Percentiles rank a stretch among this genome's conserved stretches.
These are phyloP conservation scores for Pseudopithomyces maydicus DNA, from an alignment of 2,329 filamentous ascomycete genomes.

Conservation along the genomic window DNA sequence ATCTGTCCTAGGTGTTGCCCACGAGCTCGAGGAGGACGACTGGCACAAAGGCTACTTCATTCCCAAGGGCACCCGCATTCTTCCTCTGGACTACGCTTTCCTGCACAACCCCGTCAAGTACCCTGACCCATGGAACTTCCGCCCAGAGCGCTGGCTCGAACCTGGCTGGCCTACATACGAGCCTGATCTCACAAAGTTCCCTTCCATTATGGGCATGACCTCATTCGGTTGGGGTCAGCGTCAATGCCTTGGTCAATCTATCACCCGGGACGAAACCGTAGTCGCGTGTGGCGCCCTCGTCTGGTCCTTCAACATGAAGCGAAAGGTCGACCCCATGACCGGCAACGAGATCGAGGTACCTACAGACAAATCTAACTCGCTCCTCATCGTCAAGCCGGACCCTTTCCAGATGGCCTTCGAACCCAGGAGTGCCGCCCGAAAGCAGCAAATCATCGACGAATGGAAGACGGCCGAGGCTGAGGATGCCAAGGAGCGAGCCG, in stretches of 20 bases:
- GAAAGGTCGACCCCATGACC: constrained; percentile 53
- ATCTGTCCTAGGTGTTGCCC: constrained; percentile 50
- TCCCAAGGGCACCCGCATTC: constrained; percentile 51
- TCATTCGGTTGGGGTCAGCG: constrained; percentile 69
- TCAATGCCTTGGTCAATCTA: constrained; percentile 65
- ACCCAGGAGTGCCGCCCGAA: constrained; percentile 52
- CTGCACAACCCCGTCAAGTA: constrained; percentile 60
- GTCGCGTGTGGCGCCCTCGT: constrained; percentile 57
- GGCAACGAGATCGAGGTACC: constrained; percentile 51
- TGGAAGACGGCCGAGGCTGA: constrained; percentile 45
- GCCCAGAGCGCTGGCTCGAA: constrained; percentile 67
- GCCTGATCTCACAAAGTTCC: constrained; percentile 66
- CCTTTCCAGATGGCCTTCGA: constrained; percentile 61
- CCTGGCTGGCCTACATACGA: constrained; percentile 68
- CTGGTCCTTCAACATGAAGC: constrained; percentile 54
- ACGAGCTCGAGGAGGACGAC: constrained; percentile 58
- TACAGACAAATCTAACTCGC: constrained; percentile 57
- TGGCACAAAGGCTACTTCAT: constrained; percentile 56
- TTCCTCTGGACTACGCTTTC: constrained; percentile 44
- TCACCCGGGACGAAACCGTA: constrained; percentile 62
- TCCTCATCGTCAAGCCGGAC: constrained; percentile 64
- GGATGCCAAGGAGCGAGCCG: constrained; percentile 41
- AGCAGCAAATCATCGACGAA: constrained; percentile 31
- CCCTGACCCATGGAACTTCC: constrained; percentile 66
- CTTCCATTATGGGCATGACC: constrained; percentile 67